Conservation (phyloP, 2,329 filamentous ascomycete genomes). For the Davidsoniella neocaledoniae region DNA sequence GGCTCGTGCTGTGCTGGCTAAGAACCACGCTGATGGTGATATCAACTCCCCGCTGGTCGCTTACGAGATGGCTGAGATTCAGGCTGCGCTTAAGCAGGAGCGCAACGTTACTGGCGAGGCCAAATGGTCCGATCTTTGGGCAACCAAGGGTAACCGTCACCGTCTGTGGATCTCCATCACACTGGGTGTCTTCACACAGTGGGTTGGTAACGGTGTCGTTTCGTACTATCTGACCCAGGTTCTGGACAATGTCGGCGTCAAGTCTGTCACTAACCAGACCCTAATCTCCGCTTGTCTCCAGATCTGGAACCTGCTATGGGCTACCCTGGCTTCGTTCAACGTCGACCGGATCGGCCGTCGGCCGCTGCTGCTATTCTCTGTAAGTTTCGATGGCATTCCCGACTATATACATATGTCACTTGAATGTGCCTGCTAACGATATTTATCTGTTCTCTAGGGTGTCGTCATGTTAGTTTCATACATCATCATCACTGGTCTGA, state of each 20-base stretch:
- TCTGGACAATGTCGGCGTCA: conserved; percentile 29
- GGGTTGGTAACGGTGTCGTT: conserved; percentile 34
- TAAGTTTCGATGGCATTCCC: conserved; percentile 15
- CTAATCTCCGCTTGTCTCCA: conserved; percentile 9
- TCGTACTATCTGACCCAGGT: conserved; percentile 32
- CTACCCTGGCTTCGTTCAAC: conserved; percentile 24
- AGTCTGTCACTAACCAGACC: conserved; percentile 24
- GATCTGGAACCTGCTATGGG: conserved; percentile 27
- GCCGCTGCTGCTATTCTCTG: conserved; percentile 35
- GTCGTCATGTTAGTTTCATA: conserved; percentile 31
- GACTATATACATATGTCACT: not conserved
- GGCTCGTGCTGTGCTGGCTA: conserved; percentile 19
- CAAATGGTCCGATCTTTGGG: conserved; percentile 33
- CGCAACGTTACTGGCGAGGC: conserved; percentile 33
- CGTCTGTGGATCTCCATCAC: conserved; percentile 31
- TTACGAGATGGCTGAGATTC: conserved; percentile 44
- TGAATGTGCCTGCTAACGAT: not conserved
- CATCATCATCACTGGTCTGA: conserved; percentile 31
- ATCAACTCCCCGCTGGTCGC: conserved; percentile 33
- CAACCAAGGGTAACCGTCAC: conserved; percentile 32
- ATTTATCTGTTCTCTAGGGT: conserved; percentile 20
- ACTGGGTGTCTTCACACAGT: conserved; percentile 37
- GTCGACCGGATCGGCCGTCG: conserved; percentile 30
- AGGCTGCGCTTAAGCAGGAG: conserved; percentile 37
- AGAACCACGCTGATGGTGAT: conserved; percentile 36